These are phyloP conservation scores for Suaeda aralocaspica DNA, from an alignment of 148 eudicot species.

Conservation along the genomic window DNA sequence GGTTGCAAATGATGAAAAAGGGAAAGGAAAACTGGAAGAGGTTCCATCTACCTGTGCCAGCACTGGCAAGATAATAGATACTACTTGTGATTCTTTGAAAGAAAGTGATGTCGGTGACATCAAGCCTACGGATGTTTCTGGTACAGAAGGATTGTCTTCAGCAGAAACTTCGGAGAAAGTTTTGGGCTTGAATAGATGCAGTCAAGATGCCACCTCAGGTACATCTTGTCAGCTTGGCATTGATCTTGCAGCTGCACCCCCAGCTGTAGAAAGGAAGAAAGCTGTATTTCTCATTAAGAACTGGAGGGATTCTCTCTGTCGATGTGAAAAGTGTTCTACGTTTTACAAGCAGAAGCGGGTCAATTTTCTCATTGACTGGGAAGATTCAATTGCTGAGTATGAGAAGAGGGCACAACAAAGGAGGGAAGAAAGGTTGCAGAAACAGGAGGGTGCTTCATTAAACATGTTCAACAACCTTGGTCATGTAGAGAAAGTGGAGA, in stretches of 20 bases:
- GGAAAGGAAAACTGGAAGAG: slow-evolving; percentile 53
- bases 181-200: slow-evolving; percentile 26
- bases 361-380: slow-evolving; percentile 68
- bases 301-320: slow-evolving; percentile 81
- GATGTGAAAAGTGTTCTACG: slow-evolving; percentile 54
- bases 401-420: slow-evolving; percentile 78
- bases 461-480: slow-evolving; percentile 72
- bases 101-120: slow-evolving; percentile 14
- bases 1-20: slow-evolving; percentile 38
- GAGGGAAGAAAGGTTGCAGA: slow-evolving; percentile 77
- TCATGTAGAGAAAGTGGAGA: slow-evolving; percentile 85
- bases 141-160: slow-evolving; percentile 26
- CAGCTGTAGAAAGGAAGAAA: slow-evolving; percentile 34
- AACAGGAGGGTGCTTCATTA: slow-evolving; percentile 59
- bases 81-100: slow-evolving; percentile 22
- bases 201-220: slow-evolving; percentile 37
- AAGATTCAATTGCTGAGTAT: slow-evolving; percentile 85
- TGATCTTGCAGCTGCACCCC: slow-evolving; percentile 42
- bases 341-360: slow-evolving; percentile 55
- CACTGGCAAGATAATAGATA: slow-evolving; percentile 32
- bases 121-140: slow-evolving; percentile 26
- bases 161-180: slow-evolving; percentile 27
- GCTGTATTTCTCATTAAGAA: slow-evolving; percentile 62
- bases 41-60: slow-evolving; percentile 27
- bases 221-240: slow-evolving; percentile 48